phyloP scores from a whole-genome alignment of 495 filamentous ascomycete species.

The Aspergillus steynii region DNA sequence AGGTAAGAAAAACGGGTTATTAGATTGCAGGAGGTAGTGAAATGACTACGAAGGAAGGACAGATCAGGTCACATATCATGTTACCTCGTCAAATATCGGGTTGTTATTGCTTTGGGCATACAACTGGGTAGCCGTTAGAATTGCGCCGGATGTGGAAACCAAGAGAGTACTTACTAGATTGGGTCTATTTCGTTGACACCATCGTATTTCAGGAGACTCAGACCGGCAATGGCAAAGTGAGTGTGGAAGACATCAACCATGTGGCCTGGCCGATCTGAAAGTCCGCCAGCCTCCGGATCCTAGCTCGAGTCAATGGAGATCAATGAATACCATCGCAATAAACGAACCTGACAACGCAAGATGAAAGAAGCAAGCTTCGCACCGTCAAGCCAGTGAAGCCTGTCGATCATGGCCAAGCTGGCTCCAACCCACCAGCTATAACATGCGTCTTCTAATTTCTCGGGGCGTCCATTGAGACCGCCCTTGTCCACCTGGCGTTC shows the following conservation, averaged over 20 bases:
- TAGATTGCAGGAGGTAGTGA: slow-evolving; percentile 68
- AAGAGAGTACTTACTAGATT: slow-evolving; percentile 64
- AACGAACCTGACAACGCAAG: slow-evolving; percentile 69
- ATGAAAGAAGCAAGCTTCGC: slow-evolving; percentile 78
- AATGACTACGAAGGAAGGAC: slow-evolving; percentile 1
- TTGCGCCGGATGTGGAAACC: background rate
- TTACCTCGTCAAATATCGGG: slow-evolving; percentile 48
- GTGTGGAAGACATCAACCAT: slow-evolving; percentile 99
- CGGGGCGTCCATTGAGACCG: slow-evolving; percentile 89
- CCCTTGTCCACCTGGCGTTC: slow-evolving; percentile 86
- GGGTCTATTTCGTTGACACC: slow-evolving; percentile 82
- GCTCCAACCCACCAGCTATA: slow-evolving; percentile 98
- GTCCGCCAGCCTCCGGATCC: slow-evolving; percentile 79
- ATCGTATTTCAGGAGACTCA: slow-evolving; percentile 77
- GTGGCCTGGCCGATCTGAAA: slow-evolving; percentile 87
- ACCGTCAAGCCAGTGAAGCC: slow-evolving; percentile 87
- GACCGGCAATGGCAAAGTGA: slow-evolving; percentile 79
- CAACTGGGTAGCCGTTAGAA: slow-evolving; percentile 48
- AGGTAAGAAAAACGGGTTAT: slow-evolving; percentile 58
- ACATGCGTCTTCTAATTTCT: slow-evolving; percentile 95
- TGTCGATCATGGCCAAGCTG: slow-evolving; percentile 85
- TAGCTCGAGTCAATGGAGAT: slow-evolving; percentile 38
- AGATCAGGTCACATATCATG: slow-evolving; percentile 5
- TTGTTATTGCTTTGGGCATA: slow-evolving; percentile 70
- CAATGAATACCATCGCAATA: background rate